A percentile compares a stretch with the other conserved stretches of the same genome.
Conservation (phyloP, 768 basidiomycete genomes). For the Podaxis sp. region DNA sequence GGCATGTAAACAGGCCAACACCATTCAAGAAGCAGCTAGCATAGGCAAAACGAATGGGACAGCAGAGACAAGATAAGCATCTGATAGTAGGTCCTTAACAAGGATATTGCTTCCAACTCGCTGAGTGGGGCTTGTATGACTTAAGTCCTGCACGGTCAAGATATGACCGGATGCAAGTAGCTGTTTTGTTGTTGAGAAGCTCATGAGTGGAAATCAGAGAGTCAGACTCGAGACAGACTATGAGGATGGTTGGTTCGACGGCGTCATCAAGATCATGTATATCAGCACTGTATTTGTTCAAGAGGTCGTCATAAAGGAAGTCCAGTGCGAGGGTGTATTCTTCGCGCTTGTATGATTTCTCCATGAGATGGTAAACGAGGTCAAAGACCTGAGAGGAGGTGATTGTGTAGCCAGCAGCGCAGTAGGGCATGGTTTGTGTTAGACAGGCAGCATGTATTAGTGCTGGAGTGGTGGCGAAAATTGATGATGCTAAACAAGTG, state of each 20-base stretch:
- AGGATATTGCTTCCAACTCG: slow-evolving; percentile 4
- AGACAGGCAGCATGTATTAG: not conserved
- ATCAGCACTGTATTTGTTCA: slow-evolving; percentile 8
- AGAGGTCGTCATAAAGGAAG: slow-evolving; percentile 5
- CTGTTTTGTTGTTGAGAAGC: not conserved
- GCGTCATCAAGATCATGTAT: slow-evolving; percentile 8
- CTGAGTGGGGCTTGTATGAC: not conserved
- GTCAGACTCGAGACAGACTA: slow-evolving; percentile 8
- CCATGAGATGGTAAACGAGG: slow-evolving; percentile 11
- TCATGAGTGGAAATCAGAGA: not conserved
- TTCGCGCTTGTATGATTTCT: slow-evolving; percentile 5
- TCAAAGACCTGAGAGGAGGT: slow-evolving; percentile 14
- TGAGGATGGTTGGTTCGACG: slow-evolving; percentile 10
- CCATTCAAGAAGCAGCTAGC: not conserved
- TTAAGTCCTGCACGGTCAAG: slow-evolving; percentile 5
- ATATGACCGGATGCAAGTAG: not conserved
- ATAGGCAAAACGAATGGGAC: not conserved
- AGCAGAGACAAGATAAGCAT: not conserved
- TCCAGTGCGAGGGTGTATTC: slow-evolving; percentile 1
- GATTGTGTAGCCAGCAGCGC: slow-evolving; percentile 11
- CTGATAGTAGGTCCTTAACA: not conserved
- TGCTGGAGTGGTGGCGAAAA: not conserved
- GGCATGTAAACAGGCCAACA: not conserved
- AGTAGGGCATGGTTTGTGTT: slow-evolving; percentile 10
- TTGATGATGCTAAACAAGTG: not conserved